Percentiles rank a stretch among this genome's conserved stretches.
Conservation (phyloP, 331 rosid genomes). For the Spiraea crenata region DNA sequence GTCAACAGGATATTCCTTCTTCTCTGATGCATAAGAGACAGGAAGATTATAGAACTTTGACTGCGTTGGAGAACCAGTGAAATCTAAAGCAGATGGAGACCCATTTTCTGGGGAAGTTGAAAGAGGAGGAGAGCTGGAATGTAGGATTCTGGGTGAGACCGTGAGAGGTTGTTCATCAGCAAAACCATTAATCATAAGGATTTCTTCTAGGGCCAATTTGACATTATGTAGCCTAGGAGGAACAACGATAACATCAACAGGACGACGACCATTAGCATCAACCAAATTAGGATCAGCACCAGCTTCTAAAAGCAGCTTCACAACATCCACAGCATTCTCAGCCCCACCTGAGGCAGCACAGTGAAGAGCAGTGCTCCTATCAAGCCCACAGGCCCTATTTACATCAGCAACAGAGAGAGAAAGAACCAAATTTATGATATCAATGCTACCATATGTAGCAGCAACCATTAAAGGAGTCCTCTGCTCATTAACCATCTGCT, state of each 20-base stretch:
- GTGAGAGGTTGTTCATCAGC: conserved; percentile 31
- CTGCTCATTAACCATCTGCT: conserved; percentile 80
- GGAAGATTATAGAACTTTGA: conserved; percentile 47
- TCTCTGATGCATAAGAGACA: conserved; percentile 59
- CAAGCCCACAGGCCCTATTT: conserved; percentile 59
- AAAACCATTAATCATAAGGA: conserved; percentile 53
- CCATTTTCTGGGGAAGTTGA: conserved; percentile 63
- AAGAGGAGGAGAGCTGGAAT: conserved; percentile 56
- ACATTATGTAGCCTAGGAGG: conserved; percentile 56
- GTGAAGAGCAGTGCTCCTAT: conserved; percentile 87
- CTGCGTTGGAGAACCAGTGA: conserved; percentile 43
- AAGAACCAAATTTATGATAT: conserved; percentile 64
- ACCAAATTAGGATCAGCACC: conserved; percentile 75
- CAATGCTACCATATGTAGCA: conserved; percentile 85
- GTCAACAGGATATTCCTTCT: conserved; percentile 91
- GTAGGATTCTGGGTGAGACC: conserved; percentile 19
- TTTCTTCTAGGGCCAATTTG: conserved; percentile 54
- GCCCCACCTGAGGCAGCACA: conserved; percentile 95
- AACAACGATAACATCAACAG: conserved; percentile 58
- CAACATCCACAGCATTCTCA: conserved; percentile 63
- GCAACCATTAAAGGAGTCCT: conserved; percentile 93
- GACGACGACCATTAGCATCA: conserved; percentile 70
- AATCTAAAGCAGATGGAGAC: conserved; percentile 58
- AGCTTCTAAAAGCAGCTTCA: conserved; percentile 65
- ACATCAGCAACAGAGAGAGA: conserved; percentile 59